Conservation (phyloP, 192 early-diverging fungal genomes). For the Entomortierella beljakovae region DNA sequence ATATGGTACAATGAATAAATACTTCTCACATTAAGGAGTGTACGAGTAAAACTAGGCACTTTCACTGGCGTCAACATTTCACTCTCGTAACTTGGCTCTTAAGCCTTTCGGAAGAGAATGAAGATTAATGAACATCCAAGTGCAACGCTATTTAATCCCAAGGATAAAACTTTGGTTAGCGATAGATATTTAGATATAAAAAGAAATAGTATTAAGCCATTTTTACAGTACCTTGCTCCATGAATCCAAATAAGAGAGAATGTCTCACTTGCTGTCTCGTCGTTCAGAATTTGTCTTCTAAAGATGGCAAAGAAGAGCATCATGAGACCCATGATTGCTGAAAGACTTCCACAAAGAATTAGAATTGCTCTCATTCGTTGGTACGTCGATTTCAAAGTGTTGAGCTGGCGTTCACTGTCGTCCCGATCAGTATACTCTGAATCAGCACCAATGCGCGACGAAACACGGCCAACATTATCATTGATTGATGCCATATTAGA, state of each 20-base stretch:
- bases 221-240: conserved; percentile 52
- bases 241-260: conserved; percentile 50
- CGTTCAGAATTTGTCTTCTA: conserved; percentile 36
- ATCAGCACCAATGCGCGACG: conserved; percentile 44
- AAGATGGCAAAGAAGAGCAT: conserved; percentile 53
- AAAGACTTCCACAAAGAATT: conserved; percentile 40
- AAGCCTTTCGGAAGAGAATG: conserved; percentile 50
- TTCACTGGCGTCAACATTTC: no score
- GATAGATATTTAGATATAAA: no score
- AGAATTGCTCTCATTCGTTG: conserved; percentile 43
- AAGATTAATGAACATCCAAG: conserved; percentile 50
- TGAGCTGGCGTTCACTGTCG: conserved; percentile 49
- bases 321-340: conserved; percentile 51
- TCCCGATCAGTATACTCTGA: conserved; percentile 51
- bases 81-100: neutral
- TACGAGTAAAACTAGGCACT: no score
- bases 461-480: conserved; percentile 44
- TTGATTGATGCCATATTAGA: conserved; percentile 54
- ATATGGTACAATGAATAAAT: neutral
- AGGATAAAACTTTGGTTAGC: no score
- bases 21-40: neutral
- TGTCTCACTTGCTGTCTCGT: conserved; percentile 33
- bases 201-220: no score
- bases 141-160: conserved; percentile 47
- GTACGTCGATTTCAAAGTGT: conserved; percentile 46